A percentile compares a stretch with the other conserved stretches of the same genome.
phyloP scores from a whole-genome alignment of 208 protist species.

The Leishmania tarentolae region DNA sequence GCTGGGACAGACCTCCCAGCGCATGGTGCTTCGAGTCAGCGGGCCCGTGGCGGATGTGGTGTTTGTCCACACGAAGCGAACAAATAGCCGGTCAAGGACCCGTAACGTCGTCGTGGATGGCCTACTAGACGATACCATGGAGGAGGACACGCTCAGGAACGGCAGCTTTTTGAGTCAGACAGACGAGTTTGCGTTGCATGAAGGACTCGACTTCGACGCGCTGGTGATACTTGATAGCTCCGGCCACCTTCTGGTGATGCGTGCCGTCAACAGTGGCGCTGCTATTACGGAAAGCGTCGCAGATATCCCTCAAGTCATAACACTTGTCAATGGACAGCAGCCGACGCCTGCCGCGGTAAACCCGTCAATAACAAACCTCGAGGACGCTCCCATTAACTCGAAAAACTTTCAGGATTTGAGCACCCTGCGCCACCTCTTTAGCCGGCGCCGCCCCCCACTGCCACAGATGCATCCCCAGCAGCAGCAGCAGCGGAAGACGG shows the following conservation, averaged over 20 bases:
- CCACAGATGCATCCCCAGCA: constrained; percentile 4
- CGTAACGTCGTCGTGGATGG: constrained; percentile 39
- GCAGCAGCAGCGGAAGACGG: background rate
- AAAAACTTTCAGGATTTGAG: constrained; percentile 60
- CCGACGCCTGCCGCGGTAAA: constrained; percentile 25
- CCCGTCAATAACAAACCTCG: constrained; percentile 3
- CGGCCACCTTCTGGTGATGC: constrained; percentile 63
- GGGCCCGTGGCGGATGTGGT: constrained; percentile 74
- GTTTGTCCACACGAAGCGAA: constrained; percentile 50
- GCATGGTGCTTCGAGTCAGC: constrained; percentile 45
- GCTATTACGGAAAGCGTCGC: constrained; percentile 50
- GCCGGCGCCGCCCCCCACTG: constrained; percentile 8
- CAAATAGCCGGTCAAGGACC: constrained; percentile 5
- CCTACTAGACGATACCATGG: constrained; percentile 30
- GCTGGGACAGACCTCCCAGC: constrained; percentile 27
- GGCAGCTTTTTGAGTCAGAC: constrained; percentile 13
- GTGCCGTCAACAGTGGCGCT: constrained; percentile 41
- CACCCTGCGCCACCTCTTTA: constrained; percentile 49
- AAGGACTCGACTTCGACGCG: constrained; percentile 21
- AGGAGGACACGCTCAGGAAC: constrained; percentile 14
- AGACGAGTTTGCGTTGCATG: constrained; percentile 10
- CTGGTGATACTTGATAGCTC: constrained; percentile 74
- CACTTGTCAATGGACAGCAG: constrained; percentile 31
- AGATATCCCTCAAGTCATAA: constrained; percentile 65
- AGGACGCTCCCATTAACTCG: constrained; percentile 25